Evolutionary conservation across 345 rosid species (phyloP), one percentile per base, ranked within the genome.

Genomic region (Camelina neglecta): DNA sequence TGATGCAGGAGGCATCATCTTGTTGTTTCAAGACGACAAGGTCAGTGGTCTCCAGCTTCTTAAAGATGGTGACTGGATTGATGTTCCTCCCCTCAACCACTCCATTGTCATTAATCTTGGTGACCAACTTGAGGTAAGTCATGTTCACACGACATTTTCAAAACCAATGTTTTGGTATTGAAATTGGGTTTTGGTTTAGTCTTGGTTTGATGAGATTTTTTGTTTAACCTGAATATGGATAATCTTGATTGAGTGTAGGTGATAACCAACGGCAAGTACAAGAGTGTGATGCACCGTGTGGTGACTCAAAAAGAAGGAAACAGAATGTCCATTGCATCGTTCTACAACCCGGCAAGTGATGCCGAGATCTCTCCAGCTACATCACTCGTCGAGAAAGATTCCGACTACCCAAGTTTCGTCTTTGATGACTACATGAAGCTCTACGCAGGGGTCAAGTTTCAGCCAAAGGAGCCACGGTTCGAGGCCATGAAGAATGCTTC

Each of bases 11-110:
- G 99, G 99, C 60, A 50, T 95, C 82, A 90, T 95, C 65, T 80
- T 95, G 60, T 86, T 95, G 61, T 88, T 95, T 76, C 98, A 95
- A 80, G 99, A 95, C 54, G 98, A 90, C 70, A 83, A 84, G 72
- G 99, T 95, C 72, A 86, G 96, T 73, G 98, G 99, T 76, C 97
- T 95, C 80, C 93, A 95, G 88, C 88, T 95, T 60, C 93, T 92
- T 80, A 92, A 95, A 84, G 97, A 88, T 59, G 97, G 84, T 45
- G 82, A 82, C n/a, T 95, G 97, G 97, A 50, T 95, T 20, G 93
- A 90, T 73, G 98, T 92, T 50, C 98, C 97, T 15, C 97, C 99
- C 4, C 77, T 88, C 85, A 84, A 78, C 55, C 80, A 90, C 86
- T 89, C 96, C 71, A 90, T 95, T 65, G 96, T 95, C 67, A 81